A percentile compares a stretch with the other conserved stretches of the same genome.
Evolutionary conservation across 2,329 filamentous ascomycete species (phyloP).

Genomic region (Rhexocercosporidium sp.): DNA sequence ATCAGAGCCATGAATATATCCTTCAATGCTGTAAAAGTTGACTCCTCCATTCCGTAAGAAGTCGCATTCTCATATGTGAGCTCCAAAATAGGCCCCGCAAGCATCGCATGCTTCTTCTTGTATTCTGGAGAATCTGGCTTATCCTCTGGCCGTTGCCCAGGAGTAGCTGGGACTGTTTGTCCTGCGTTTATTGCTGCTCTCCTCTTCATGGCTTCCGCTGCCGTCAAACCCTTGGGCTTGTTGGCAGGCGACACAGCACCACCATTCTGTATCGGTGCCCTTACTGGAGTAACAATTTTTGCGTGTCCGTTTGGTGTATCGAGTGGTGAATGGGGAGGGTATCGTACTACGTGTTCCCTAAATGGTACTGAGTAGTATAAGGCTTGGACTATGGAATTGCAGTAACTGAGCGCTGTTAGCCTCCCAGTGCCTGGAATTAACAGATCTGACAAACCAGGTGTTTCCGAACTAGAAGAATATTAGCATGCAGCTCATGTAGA

Average conservation of each 20-base stretch:
- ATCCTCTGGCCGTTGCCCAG: conserved; percentile 73
- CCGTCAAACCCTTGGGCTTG: conserved; percentile 58
- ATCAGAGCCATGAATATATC: conserved; percentile 95
- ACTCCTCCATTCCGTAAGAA: conserved; percentile 91
- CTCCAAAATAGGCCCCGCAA: conserved; percentile 85
- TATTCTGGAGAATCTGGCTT: conserved; percentile 95
- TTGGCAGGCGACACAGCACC: conserved; percentile 50
- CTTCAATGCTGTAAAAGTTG: conserved; percentile 91
- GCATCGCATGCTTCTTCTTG: conserved; percentile 95
- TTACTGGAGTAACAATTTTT: conserved; percentile 64
- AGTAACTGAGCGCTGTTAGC: conserved; percentile 70
- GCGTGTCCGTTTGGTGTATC: conserved; percentile 68
- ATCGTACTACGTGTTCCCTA: conserved; percentile 91
- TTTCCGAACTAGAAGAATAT: conserved; percentile 79
- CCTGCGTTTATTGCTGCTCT: conserved; percentile 59
- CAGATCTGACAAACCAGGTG: conserved; percentile 72
- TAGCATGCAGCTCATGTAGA: conserved; percentile 26
- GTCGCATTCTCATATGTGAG: conserved; percentile 80
- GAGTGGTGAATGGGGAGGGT: conserved; percentile 74
- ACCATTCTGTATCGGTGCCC: conserved; percentile 52
- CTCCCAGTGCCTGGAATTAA: conserved; percentile 11
- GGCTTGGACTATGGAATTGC: conserved; percentile 97
- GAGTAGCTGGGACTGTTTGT: conserved; percentile 59
- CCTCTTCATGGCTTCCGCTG: conserved; percentile 61
- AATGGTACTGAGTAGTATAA: conserved; percentile 96